phyloP scores from a whole-genome alignment of 1,284 basidiomycete species.

The Irpex sp. region DNA sequence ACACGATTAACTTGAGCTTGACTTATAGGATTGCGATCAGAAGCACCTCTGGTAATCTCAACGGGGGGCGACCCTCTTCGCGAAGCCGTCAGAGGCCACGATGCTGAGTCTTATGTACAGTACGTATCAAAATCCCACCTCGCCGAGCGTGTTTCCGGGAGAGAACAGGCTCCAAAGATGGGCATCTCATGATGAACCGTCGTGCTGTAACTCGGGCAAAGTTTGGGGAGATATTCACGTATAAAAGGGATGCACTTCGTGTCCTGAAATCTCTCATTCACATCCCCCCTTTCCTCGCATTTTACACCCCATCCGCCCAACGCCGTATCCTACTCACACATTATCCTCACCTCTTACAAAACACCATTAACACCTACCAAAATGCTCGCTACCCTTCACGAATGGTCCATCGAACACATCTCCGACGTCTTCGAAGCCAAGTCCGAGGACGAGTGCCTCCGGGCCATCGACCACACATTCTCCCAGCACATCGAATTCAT shows the following conservation, averaged over 20 bases:
- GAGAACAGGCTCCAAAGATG: neutral
- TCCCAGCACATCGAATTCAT: conserved; percentile 35
- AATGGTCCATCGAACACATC: conserved; percentile 54
- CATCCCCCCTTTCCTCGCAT: neutral
- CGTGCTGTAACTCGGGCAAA: neutral
- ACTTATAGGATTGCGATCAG: neutral
- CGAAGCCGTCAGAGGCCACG: conserved; percentile 3
- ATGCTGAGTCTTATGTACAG: neutral
- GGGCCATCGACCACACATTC: conserved; percentile 47
- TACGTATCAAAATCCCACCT: neutral
- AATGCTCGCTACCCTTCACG: conserved; percentile 40
- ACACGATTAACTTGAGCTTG: neutral
- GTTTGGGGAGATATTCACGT: neutral
- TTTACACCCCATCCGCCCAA: neutral
- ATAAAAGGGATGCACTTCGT: neutral
- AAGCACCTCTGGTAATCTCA: neutral
- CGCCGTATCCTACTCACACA: neutral
- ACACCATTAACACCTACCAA: neutral
- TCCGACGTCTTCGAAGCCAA: conserved; percentile 47
- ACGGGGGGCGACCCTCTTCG: neutral
- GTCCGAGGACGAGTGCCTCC: conserved; percentile 38
- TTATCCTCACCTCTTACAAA: conserved; percentile 1
- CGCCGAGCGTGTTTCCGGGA: neutral
- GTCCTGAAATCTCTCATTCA: neutral
- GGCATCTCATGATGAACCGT: neutral